These are phyloP conservation scores for Globisporangium spinosum DNA, from an alignment of 352 stramenopile genomes.

Conservation along the genomic window DNA sequence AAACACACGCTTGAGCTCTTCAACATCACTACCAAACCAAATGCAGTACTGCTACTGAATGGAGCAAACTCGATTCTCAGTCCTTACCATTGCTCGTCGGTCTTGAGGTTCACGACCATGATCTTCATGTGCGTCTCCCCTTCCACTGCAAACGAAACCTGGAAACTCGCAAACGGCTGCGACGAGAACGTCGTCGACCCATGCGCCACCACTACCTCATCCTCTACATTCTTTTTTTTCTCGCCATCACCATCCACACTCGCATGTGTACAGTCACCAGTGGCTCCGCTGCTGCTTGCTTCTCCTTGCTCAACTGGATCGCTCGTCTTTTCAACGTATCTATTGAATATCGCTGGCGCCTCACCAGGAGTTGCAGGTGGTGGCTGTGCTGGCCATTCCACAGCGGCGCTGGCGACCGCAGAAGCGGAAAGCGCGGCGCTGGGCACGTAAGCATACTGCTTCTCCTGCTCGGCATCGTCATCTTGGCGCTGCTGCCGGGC, in stretches of 20 bases:
- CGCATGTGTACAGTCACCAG: not conserved
- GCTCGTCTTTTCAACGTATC: too few relatives aligned
- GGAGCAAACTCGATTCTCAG: not conserved
- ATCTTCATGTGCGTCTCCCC: not conserved
- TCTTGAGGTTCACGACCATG: not conserved
- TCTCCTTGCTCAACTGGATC: not conserved
- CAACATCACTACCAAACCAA: too few relatives aligned
- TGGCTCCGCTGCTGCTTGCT: not conserved
- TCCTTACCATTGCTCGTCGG: not conserved
- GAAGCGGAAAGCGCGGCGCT: not conserved
- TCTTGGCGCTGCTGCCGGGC: not conserved
- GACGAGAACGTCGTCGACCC: not conserved
- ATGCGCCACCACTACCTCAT: not conserved
- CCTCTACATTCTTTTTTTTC: not conserved
- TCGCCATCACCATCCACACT: not conserved
- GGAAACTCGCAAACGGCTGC: not conserved
- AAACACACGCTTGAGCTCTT: not conserved
- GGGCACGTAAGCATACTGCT: not conserved
- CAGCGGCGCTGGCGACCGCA: not conserved
- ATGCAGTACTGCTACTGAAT: not conserved
- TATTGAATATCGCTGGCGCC: too few relatives aligned
- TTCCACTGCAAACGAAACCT: not conserved
- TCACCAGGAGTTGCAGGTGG: too few relatives aligned
- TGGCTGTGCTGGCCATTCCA: too few relatives aligned
- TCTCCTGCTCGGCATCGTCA: too few relatives aligned